Base-by-base conservation (phyloP, 2,329 filamentous ascomycete species). In the Dryadomyces quercivorus region DNA sequence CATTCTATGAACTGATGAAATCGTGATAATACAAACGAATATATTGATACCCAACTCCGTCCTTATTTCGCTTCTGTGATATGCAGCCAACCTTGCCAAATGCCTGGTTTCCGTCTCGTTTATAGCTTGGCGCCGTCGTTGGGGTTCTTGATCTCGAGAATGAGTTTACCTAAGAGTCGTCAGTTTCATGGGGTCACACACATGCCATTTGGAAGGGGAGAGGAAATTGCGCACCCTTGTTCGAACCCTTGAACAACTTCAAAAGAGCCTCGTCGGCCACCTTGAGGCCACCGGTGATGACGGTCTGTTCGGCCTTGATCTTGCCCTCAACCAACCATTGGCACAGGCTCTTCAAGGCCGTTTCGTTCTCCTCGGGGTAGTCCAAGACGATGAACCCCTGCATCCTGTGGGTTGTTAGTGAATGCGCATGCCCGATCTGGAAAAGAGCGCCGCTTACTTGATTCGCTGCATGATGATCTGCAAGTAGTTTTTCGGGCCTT, bases 341-440 rank as follows among this genome's bases (percentile, higher is more conserved):
- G 1, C 75, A 75, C 15, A 90, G 70, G 61, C 88, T 75, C 63
- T 76, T 71, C 60, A 77, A 69, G 1, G 84, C 86, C 45, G 69
- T 65, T 0, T 73, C 63, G 64, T 77, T 86, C 62, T 84, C 73
- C 54, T 75, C 68, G 5, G 66, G 66, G 63, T 77, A 87, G 65
- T 90, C 86, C 54, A 86, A 78, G 55, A 85, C 77, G 59, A 90
- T 82, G 68, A 90, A 89, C 1, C 84, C 84, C 68, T 85, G 75
- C 73, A 87, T 80, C 52, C 60, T 61, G 50, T 9, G 5, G 8
- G n/a, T 31, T n/a, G 15, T 38, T 16, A 31, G 26, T 15, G 51
- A 50, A 31, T 10, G 9, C 10, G 20, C 8, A 40, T 26, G 34
- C 31, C 12, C 5, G 10, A n/a, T 5, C 42, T 12, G 9, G 2